A percentile compares a stretch with the other conserved stretches of the same genome.
phyloP scores from a whole-genome alignment of 1,284 basidiomycete genomes.

The Cryptococcus sp. region DNA sequence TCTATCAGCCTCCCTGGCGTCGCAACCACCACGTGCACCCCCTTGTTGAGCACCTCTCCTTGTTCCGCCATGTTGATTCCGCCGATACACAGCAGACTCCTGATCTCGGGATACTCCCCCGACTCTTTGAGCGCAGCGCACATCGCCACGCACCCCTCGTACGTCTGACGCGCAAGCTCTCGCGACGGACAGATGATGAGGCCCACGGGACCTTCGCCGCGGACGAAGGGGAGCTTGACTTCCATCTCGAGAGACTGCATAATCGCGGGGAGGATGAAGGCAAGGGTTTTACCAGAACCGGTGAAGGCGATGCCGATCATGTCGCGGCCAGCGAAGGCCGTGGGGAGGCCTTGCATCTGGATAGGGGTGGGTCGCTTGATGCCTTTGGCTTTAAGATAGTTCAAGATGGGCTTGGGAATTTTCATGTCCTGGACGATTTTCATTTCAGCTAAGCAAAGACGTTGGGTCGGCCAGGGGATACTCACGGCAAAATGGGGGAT shows the following conservation, averaged over 20 bases:
- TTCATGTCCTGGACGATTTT: conserved; percentile 79
- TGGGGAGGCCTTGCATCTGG: conserved; percentile 93
- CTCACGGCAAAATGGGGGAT: conserved; percentile 83
- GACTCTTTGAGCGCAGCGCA: conserved; percentile 73
- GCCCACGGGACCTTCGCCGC: conserved; percentile 93
- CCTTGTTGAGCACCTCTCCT: conserved; percentile 79
- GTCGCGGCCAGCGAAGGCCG: conserved; percentile 88
- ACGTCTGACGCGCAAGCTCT: conserved; percentile 91
- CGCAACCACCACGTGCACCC: conserved; percentile 76
- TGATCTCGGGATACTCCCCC: conserved; percentile 74
- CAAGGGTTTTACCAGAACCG: conserved; percentile 87
- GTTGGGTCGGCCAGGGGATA: conserved; percentile 2
- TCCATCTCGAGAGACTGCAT: conserved; percentile 96
- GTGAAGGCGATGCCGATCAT: conserved; percentile 94
- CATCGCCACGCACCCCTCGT: conserved; percentile 87
- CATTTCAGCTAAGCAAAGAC: background rate
- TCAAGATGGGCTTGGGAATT: conserved; percentile 77
- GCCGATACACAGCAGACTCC: conserved; percentile 89
- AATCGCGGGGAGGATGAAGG: conserved; percentile 89
- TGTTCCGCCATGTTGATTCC: conserved; percentile 98
- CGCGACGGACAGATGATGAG: conserved; percentile 93
- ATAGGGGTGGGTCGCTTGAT: conserved; percentile 91
- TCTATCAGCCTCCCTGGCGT: conserved; percentile 58
- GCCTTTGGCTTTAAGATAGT: conserved; percentile 76
- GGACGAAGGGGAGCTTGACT: conserved; percentile 76